A percentile compares a stretch with the other conserved stretches of the same genome.
Conservation (phyloP, 2,329 filamentous ascomycete genomes). For the Aureobasidium sp. region DNA sequence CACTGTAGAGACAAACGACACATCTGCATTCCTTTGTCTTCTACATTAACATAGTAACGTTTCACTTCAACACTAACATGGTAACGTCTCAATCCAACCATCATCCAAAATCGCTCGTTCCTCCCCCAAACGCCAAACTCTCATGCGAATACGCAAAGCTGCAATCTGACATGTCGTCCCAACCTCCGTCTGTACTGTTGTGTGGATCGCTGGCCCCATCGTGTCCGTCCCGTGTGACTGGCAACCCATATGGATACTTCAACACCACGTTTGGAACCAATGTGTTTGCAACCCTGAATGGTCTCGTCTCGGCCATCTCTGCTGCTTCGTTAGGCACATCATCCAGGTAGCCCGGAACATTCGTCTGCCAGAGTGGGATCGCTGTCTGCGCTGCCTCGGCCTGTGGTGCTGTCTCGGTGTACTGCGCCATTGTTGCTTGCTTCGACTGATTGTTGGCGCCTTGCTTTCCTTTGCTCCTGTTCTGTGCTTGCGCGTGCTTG, state of each 20-base stretch:
- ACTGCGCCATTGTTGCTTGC: neutral
- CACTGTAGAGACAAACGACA: neutral
- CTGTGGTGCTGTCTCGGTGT: neutral
- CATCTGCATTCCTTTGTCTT: neutral
- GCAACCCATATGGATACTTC: neutral
- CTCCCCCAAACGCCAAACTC: constrained; percentile 1
- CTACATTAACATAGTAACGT: neutral
- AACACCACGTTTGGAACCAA: neutral
- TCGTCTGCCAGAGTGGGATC: neutral
- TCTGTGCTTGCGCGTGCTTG: neutral
- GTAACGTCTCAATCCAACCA: neutral
- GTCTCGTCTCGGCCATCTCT: neutral
- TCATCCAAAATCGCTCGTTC: constrained; percentile 10
- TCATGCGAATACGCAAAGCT: constrained; percentile 5
- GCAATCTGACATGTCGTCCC: constrained; percentile 1
- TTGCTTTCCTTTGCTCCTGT: constrained; percentile 5
- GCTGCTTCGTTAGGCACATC: constrained; percentile 2
- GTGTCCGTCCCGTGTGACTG: neutral
- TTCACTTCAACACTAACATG: too few species aligned
- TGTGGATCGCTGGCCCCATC: neutral
- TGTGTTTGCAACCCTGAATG: neutral
- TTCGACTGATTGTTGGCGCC: neutral
- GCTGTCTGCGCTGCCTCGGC: neutral
- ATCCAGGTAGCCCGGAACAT: neutral
- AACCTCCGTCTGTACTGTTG: neutral